phyloP scores from a whole-genome alignment of 2,329 filamentous ascomycete genomes.

The Aspergillus ochraceoroseus region DNA sequence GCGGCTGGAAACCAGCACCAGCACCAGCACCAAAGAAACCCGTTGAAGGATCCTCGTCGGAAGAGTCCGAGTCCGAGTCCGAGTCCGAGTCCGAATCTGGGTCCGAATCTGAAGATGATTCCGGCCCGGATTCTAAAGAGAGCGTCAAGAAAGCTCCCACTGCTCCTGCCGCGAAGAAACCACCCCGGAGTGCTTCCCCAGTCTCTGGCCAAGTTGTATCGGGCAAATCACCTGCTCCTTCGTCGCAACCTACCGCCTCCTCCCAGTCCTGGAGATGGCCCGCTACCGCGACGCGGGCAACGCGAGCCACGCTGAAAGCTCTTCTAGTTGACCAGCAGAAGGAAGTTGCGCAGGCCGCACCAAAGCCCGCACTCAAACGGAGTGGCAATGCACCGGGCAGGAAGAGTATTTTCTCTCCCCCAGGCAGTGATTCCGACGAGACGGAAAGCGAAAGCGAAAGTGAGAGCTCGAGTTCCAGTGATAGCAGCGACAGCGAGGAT shows the following conservation, averaged over 20 bases:
- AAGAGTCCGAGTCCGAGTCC: slow-evolving; percentile 1
- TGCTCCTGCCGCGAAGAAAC: background rate
- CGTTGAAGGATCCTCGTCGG: slow-evolving; percentile 9
- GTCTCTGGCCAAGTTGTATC: slow-evolving; percentile 11
- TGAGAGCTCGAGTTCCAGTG: slow-evolving; percentile 14
- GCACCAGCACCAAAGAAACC: slow-evolving; percentile 1
- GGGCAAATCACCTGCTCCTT: slow-evolving; percentile 24
- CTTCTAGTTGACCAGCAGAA: slow-evolving; percentile 1
- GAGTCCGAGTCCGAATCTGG: slow-evolving; percentile 12
- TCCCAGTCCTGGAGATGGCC: slow-evolving; percentile 1
- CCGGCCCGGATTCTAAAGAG: slow-evolving; percentile 3
- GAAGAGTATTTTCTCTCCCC: slow-evolving; percentile 11
- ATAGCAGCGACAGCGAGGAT: slow-evolving; percentile 12
- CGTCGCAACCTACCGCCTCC: slow-evolving; percentile 19
- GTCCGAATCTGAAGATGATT: slow-evolving; percentile 12
- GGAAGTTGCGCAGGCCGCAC: slow-evolving; percentile 3
- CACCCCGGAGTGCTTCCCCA: background rate
- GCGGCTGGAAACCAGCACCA: slow-evolving; percentile 3
- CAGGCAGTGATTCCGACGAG: slow-evolving; percentile 19
- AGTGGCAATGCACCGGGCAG: slow-evolving; percentile 1
- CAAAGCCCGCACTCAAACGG: slow-evolving; percentile 4
- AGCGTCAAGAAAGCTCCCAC: slow-evolving; percentile 7
- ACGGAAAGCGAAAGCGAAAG: slow-evolving; percentile 17
- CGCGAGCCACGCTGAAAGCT: background rate
- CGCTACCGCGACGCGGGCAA: background rate